These are phyloP conservation scores for Millerozyma miso DNA, from an alignment of 805 yeast species.

Conservation along the genomic window DNA sequence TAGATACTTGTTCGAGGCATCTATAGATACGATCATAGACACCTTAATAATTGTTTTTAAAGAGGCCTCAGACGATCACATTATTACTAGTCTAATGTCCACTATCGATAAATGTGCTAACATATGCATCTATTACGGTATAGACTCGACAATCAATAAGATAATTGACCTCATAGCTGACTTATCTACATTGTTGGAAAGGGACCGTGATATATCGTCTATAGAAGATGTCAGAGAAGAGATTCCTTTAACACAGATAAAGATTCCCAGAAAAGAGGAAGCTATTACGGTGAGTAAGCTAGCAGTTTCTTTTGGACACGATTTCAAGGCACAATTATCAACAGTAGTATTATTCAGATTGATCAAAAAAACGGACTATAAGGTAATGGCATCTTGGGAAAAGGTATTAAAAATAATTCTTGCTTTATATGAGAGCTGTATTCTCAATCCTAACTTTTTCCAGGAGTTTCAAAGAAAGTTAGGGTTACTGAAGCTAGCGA, in stretches of 20 bases:
- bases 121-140: conserved; percentile 63
- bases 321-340: conserved; percentile 88
- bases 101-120: conserved; percentile 82
- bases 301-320: conserved; percentile 81
- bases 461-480: conserved; percentile 58
- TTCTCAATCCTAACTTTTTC: conserved; percentile 60
- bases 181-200: conserved; percentile 60
- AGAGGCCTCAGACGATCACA: conserved; percentile 86
- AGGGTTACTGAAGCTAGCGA: conserved; percentile 50
- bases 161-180: conserved; percentile 64
- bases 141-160: conserved; percentile 56
- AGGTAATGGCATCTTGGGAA: conserved; percentile 56
- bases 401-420: conserved; percentile 56
- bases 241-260: conserved; percentile 44
- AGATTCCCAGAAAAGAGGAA: conserved; percentile 50
- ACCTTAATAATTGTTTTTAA: conserved; percentile 76
- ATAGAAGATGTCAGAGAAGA: conserved; percentile 33
- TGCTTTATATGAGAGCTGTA: conserved; percentile 65
- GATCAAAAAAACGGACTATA: conserved; percentile 52
- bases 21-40: conserved; percentile 62
- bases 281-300: conserved; percentile 73
- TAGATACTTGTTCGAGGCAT: conserved; percentile 59
- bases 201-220: conserved; percentile 16
- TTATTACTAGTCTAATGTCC: conserved; percentile 81
- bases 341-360: conserved; percentile 81